phyloP scores from a whole-genome alignment of 345 rosid genomes.

The Citrus glauca region DNA sequence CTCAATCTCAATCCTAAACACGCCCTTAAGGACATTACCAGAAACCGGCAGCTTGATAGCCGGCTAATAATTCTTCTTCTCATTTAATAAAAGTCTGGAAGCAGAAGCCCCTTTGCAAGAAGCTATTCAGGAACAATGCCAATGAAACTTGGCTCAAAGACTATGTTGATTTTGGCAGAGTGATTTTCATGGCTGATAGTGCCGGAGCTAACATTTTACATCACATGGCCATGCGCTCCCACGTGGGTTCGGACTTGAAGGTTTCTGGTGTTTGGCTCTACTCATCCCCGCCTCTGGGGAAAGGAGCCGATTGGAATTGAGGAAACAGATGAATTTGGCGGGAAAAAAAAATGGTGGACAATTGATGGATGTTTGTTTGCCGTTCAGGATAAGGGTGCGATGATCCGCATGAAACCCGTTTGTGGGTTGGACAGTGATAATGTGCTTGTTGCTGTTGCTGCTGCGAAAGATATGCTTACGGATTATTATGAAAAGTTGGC shows the following conservation, averaged over 20 bases:
- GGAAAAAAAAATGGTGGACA: slow-evolving; percentile 51
- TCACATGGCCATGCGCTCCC: slow-evolving; percentile 41
- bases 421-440: slow-evolving; percentile 44
- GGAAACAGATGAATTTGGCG: slow-evolving; percentile 23
- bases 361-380: slow-evolving; percentile 72
- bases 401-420: slow-evolving; percentile 78
- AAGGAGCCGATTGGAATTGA: slow-evolving; percentile 55
- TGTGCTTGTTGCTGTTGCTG: slow-evolving; percentile 50
- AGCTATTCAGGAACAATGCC: too few relatives aligned
- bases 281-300: slow-evolving; percentile 69
- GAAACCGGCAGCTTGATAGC: slow-evolving; percentile 14
- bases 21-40: slow-evolving; percentile 37
- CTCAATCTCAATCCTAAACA: too few relatives aligned
- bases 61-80: too few relatives aligned
- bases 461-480: slow-evolving; percentile 58
- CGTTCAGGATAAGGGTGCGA: slow-evolving; percentile 53
- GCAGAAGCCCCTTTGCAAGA: too few relatives aligned
- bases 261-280: slow-evolving; percentile 52
- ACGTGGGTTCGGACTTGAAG: slow-evolving; percentile 17
- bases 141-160: slow-evolving; percentile 50
- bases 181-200: slow-evolving; percentile 62
- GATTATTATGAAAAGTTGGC: slow-evolving; percentile 50
- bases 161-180: slow-evolving; percentile 29
- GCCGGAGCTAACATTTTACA: slow-evolving; percentile 69
- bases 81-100: too few relatives aligned